These are phyloP conservation scores for Raphanus raphanistrum DNA, from an alignment of 345 rosid species.

Conservation along the genomic window DNA sequence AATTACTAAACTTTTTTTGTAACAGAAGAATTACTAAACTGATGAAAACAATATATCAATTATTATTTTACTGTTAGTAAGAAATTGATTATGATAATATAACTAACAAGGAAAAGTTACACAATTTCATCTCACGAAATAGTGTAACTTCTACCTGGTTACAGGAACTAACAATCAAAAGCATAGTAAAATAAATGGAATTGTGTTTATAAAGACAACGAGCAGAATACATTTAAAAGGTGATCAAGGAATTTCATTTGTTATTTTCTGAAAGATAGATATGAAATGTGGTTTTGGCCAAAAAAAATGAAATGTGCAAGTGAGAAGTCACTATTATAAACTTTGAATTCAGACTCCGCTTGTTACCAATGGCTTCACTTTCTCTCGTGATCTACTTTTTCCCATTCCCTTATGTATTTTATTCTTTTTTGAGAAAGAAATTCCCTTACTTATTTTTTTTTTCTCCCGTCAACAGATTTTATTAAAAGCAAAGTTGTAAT, in stretches of 20 bases:
- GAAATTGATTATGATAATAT: no score
- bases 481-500: no score
- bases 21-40: no score
- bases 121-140: background rate
- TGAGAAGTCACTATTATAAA: slow-evolving; percentile 41
- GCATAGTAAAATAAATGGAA: slow-evolving; percentile 10
- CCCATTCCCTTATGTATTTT: slow-evolving; percentile 10
- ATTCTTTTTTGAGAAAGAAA: no score
- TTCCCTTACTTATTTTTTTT: slow-evolving; percentile 29
- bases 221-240: slow-evolving; percentile 8
- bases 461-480: no score
- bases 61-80: no score
- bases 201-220: background rate
- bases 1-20: background rate
- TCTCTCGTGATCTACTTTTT: slow-evolving; percentile 41
- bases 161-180: background rate
- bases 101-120: background rate
- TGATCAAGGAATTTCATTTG: background rate
- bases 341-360: slow-evolving; percentile 39
- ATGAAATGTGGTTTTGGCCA: slow-evolving; percentile 8
- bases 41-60: no score
- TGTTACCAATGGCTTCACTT: slow-evolving; percentile 35
- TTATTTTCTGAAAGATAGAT: background rate
- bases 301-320: slow-evolving; percentile 10
- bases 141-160: background rate